Conservation (phyloP, 805 yeast genomes). For the Cyberlindnera suaveolens region DNA sequence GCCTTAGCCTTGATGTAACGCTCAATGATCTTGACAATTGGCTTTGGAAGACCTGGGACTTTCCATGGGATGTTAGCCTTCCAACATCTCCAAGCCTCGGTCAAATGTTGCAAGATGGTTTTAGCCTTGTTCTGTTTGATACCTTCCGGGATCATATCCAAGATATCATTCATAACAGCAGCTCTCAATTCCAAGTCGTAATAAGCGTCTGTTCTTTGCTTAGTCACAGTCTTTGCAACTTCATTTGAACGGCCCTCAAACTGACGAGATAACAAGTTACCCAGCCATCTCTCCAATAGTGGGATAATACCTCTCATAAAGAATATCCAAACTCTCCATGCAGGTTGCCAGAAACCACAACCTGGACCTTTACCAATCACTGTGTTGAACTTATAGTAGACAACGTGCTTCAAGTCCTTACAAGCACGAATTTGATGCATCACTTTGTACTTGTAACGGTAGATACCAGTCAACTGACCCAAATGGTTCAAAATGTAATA, state of each 20-base stretch:
- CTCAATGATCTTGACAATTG: constrained; percentile 78
- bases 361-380: constrained; percentile 98
- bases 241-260: constrained; percentile 95
- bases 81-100: constrained; percentile 99
- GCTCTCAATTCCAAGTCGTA: constrained; percentile 91
- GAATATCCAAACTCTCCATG: constrained; percentile 95
- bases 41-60: constrained; percentile 93
- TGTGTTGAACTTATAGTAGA: constrained; percentile 76
- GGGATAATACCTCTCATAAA: constrained; percentile 92
- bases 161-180: constrained; percentile 89
- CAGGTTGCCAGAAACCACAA: constrained; percentile 98
- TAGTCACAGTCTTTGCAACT: constrained; percentile 88
- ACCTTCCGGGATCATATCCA: constrained; percentile 97
- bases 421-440: constrained; percentile 98
- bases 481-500: constrained; percentile 86
- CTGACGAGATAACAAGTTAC: constrained; percentile 84
- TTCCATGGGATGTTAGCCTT: constrained; percentile 98
- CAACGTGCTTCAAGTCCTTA: constrained; percentile 89
- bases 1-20: constrained; percentile 93
- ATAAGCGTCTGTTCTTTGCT: constrained; percentile 92
- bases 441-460: constrained; percentile 92
- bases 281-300: constrained; percentile 88
- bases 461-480: constrained; percentile 94
- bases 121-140: constrained; percentile 81
- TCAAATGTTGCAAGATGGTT: constrained; percentile 83